phyloP scores from a whole-genome alignment of 371 early-diverging fungal genomes.

The Apophysomyces ossiformis region DNA sequence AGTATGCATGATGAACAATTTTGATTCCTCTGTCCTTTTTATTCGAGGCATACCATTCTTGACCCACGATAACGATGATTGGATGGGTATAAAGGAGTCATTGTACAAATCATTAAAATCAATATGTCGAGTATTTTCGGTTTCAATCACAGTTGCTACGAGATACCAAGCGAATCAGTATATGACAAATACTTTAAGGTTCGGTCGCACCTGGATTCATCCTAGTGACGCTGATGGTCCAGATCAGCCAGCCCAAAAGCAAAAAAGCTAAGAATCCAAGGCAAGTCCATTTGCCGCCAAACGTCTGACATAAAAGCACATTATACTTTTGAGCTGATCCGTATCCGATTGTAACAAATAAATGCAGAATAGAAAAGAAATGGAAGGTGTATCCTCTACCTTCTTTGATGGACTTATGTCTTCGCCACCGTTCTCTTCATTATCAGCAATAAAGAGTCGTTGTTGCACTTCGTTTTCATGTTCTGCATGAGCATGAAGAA shows the following conservation, averaged over 20 bases:
- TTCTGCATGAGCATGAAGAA: constrained; percentile 6
- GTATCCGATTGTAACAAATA: not conserved
- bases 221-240: constrained; percentile 20
- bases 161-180: no score
- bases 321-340: no score
- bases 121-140: constrained; percentile 27
- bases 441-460: constrained; percentile 20
- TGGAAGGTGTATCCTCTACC: not conserved
- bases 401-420: not conserved
- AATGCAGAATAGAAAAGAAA: not conserved
- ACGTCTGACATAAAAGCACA: not conserved
- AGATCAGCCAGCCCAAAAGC: constrained; percentile 23
- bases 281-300: constrained; percentile 22
- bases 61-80: constrained; percentile 53
- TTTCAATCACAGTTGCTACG: not conserved
- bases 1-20: not conserved
- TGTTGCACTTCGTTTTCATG: constrained; percentile 20
- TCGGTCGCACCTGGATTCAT: constrained; percentile 21
- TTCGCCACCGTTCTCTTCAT: constrained; percentile 15
- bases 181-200: not conserved
- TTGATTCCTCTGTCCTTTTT: constrained; percentile 1
- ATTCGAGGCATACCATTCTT: constrained; percentile 41
- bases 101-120: constrained; percentile 62
- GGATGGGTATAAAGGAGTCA: constrained; percentile 45
- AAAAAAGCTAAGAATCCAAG: constrained; percentile 19